A percentile compares a stretch with the other conserved stretches of the same genome.
These are phyloP conservation scores for Saccharomyces hybrid DNA, from an alignment of 1,139 yeast species.

Conservation along the genomic window DNA sequence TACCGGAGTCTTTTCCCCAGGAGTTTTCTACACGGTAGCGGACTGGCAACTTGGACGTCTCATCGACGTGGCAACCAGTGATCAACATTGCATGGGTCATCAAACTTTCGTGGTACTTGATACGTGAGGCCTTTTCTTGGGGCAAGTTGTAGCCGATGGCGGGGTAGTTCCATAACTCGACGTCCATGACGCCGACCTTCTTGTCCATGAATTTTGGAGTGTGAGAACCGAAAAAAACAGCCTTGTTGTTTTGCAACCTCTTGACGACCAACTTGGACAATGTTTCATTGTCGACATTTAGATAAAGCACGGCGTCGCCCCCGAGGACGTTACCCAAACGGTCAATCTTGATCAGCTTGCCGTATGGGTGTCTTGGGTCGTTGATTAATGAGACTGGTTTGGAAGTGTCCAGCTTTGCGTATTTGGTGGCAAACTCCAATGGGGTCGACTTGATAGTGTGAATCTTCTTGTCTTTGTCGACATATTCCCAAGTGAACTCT, in stretches of 20 bases:
- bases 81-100: constrained; percentile 89
- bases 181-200: constrained; percentile 60
- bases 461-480: constrained; percentile 63
- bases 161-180: constrained; percentile 56
- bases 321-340: constrained; percentile 64
- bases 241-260: constrained; percentile 62
- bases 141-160: constrained; percentile 53
- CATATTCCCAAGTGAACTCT: constrained; percentile 62
- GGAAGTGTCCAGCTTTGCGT: constrained; percentile 43
- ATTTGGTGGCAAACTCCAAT: constrained; percentile 48
- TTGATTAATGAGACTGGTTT: constrained; percentile 60
- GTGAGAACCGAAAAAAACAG: constrained; percentile 80
- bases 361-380: constrained; percentile 70
- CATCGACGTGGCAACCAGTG: constrained; percentile 64
- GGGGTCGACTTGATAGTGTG: constrained; percentile 53
- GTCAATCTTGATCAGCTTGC: constrained; percentile 58
- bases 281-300: constrained; percentile 54
- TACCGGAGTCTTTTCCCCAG: constrained; percentile 74
- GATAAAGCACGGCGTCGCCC: constrained; percentile 59
- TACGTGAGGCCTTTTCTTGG: constrained; percentile 53
- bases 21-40: constrained; percentile 83
- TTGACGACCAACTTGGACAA: constrained; percentile 55
- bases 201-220: constrained; percentile 64
- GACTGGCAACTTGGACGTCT: constrained; percentile 46
- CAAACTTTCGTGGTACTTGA: constrained; percentile 48